Conservation (phyloP, 257 asterid species). For the Nicotiana tomentosiformis region DNA sequence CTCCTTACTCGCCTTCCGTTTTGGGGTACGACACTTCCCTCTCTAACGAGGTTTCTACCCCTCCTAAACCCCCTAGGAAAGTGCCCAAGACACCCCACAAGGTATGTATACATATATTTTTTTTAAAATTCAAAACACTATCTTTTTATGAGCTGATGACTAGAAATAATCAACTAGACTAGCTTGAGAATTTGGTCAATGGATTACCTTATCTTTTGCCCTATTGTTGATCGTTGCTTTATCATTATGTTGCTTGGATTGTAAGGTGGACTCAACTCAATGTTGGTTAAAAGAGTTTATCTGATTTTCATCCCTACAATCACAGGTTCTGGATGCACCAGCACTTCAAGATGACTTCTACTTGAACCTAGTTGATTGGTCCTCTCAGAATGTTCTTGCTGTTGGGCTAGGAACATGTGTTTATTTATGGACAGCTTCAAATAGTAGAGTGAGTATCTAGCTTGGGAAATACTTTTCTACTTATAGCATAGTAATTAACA, state of each 20-base stretch:
- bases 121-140: too few relatives aligned
- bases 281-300: too few relatives aligned
- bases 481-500: background rate
- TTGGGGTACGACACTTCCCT: slow-evolving; percentile 54
- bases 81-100: slow-evolving; percentile 96
- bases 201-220: too few relatives aligned
- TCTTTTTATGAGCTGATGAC: too few relatives aligned
- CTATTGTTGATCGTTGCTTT: too few relatives aligned
- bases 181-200: too few relatives aligned
- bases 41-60: slow-evolving; percentile 55
- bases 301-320: background rate
- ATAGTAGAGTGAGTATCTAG: slow-evolving; percentile 62
- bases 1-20: slow-evolving; percentile 79
- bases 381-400: slow-evolving; percentile 98
- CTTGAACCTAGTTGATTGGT: slow-evolving; percentile 93
- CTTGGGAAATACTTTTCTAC: background rate
- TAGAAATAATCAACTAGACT: too few relatives aligned
- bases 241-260: too few relatives aligned
- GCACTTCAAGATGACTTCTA: slow-evolving; percentile 97
- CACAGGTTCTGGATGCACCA: slow-evolving; percentile 94
- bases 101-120: slow-evolving; percentile 28
- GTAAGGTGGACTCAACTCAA: too few relatives aligned
- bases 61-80: slow-evolving; percentile 94
- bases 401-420: slow-evolving; percentile 97
- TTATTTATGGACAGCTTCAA: slow-evolving; percentile 93